Evolutionary conservation across 331 rosid species (phyloP), one percentile per base, ranked within the genome.

Genomic region (Rhamnella rubrinervis): DNA sequence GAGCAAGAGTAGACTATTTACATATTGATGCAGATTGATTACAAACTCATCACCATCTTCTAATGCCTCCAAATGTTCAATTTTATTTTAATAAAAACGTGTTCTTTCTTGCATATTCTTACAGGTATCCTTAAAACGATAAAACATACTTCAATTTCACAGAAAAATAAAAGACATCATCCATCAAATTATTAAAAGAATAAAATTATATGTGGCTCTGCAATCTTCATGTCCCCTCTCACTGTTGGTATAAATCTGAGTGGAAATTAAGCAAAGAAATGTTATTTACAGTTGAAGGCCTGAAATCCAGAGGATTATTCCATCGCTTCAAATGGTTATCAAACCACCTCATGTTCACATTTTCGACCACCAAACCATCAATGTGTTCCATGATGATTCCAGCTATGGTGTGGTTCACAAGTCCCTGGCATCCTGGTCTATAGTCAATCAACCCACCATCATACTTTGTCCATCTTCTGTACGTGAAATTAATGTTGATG

Each of bases 381-480:
- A 93, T 82, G 83, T 93, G 83, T 49, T 93, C 98, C 92, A 93
- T 88, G 74, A 85, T 84, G 26, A 93, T 80, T 35, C 98, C 98
- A 0, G 95, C 91, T 2, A 71, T 81, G 14, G 53, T 49, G 84
- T 85, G 98, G 40, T 88, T 80, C 63, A 90, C 92, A 67, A 93
- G 82, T 35, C 83, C 97, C 56, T 83, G 89, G 78, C 98, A 93
- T 51, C 95, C 97, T 49, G 97, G 98, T 63, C 98, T 87, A 55
- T 93, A 93, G 84, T 93, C 98, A 26, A 80, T 77, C 62, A 84
- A 71, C 28, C 96, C 98, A 80, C 83, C 97, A 18, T 73, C 55
- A 71, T 84, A 72, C 2, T 56, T 63, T 19, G 98, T 93, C 78
- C 91, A 71, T 77, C 92, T 85, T 76, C 83, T 71, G 65, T 80